Percentiles rank a stretch among this genome's conserved stretches.
Evolutionary conservation across 768 basidiomycete genomes (phyloP).

Genomic region (Tylopilus sp.): DNA sequence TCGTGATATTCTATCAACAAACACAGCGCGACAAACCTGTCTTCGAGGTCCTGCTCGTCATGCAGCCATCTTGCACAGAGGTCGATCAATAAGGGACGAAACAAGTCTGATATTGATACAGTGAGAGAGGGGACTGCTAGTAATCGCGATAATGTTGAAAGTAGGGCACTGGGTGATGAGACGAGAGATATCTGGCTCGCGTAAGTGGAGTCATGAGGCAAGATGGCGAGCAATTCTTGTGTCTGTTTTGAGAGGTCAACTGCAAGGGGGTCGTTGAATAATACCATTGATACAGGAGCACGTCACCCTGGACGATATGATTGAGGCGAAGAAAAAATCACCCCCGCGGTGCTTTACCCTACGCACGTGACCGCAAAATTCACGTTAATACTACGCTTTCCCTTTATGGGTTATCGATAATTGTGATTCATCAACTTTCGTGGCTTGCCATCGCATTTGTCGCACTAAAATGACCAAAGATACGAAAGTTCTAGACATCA

Average conservation of each 20-base stretch:
- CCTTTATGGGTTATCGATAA: constrained; percentile 19
- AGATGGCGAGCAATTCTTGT: constrained; percentile 39
- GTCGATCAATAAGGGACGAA: constrained; percentile 76
- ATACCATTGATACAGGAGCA: constrained; percentile 10
- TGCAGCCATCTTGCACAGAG: constrained; percentile 81
- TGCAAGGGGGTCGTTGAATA: constrained; percentile 46
- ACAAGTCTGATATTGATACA: constrained; percentile 54
- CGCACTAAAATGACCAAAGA: constrained; percentile 16
- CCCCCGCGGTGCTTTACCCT: not conserved
- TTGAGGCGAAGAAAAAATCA: constrained; percentile 9
- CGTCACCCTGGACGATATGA: not conserved
- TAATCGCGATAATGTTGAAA: constrained; percentile 55
- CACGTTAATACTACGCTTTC: constrained; percentile 6
- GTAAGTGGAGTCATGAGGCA: constrained; percentile 43
- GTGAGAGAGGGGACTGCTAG: constrained; percentile 64
- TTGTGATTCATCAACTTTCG: not conserved
- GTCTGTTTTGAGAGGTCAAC: constrained; percentile 59
- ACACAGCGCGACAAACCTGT: constrained; percentile 57
- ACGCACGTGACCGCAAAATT: constrained; percentile 23
- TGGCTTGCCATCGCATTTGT: not conserved
- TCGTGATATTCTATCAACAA: constrained; percentile 63
- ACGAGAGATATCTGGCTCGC: constrained; percentile 36
- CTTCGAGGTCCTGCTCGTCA: constrained; percentile 43
- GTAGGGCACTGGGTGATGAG: constrained; percentile 40
- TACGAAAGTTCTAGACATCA: constrained; percentile 25